Conservation (phyloP, 129 eudicot genomes). For the Saposhnikovia divaricata region DNA sequence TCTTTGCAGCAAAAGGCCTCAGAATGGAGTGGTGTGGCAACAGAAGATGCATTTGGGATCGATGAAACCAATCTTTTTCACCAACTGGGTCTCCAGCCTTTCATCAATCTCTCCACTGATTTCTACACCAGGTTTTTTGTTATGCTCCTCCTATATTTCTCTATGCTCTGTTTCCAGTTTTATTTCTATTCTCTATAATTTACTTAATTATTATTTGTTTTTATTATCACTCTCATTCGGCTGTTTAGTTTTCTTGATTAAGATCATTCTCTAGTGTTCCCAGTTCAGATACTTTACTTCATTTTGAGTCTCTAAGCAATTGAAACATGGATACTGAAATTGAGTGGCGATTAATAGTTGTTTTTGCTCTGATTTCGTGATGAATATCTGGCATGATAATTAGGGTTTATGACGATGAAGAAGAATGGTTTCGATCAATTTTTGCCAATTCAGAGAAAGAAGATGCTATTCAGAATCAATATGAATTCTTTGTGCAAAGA, state of each 20-base stretch:
- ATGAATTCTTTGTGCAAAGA: constrained; percentile 94
- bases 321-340: not conserved
- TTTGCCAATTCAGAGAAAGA: constrained; percentile 82
- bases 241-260: not conserved
- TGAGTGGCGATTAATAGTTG: constrained; percentile 4
- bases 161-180: too few relatives aligned
- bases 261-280: not conserved
- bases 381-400: not conserved
- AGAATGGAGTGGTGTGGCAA: constrained; percentile 80
- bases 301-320: not conserved
- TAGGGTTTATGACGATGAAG: constrained; percentile 92
- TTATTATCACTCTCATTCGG: not conserved
- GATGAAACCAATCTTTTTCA: constrained; percentile 73
- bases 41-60: constrained; percentile 73
- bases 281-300: not conserved
- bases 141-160: not conserved
- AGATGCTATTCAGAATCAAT: constrained; percentile 92
- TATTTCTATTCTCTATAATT: not conserved
- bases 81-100: constrained; percentile 78
- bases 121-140: constrained; percentile 60
- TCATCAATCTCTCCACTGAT: constrained; percentile 78
- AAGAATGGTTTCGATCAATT: constrained; percentile 92
- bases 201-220: not conserved
- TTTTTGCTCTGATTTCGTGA: constrained; percentile 5
- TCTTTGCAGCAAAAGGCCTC: constrained; percentile 82